Base-by-base conservation (phyloP, 768 basidiomycete genomes). In the Tephrocybe sp. region DNA sequence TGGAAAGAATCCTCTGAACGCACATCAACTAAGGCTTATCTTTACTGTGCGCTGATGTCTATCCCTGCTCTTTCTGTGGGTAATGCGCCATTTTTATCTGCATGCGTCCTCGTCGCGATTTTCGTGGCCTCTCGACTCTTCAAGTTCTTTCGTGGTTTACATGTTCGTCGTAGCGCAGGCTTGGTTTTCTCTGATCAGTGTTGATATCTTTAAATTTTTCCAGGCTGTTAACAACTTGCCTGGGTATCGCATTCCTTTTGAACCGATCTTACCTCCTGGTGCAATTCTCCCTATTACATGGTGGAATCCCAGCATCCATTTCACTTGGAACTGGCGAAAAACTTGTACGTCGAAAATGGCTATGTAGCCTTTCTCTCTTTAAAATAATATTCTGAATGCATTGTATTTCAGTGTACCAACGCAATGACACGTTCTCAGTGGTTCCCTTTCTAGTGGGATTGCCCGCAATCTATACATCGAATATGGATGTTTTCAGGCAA, bases 401-500 rank as follows among this genome's bases (percentile, higher is more conserved):
- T 32, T 7, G 20, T 3, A 48, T 6, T 10, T 20, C 38, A 73
- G 71, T 71, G 3, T 74, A 74, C 51, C 63, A 65, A 35, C 52
- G 57, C 12, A 64, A 50, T 22, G 75, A 78, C 40, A 72, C 54
- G 19, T 58, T 76, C n/a, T 72, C 74, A 1, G 49, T 76, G 5
- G 65, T 75, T 0, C 67, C 74, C 0, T 72, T 70, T 44, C 16
- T 78, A 0, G 32, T 57, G 0, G 75, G 76, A 0, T 48, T 45
- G 1, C 62, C 74, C 1, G 57, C 59, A 1, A 56, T 78, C 16
- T 74, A 71, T 53, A 74, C 74, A 0, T 66, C 72, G 14, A 78
- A 75, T 54, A 51, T 79, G n/a, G 74, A 78, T 22, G 70, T 78
- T 4, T 69, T 66, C 19, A 68, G 73, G 6, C 78, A 78, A 60